Base-by-base conservation (phyloP, 2,329 filamentous ascomycete species). In the Phoma sp. region DNA sequence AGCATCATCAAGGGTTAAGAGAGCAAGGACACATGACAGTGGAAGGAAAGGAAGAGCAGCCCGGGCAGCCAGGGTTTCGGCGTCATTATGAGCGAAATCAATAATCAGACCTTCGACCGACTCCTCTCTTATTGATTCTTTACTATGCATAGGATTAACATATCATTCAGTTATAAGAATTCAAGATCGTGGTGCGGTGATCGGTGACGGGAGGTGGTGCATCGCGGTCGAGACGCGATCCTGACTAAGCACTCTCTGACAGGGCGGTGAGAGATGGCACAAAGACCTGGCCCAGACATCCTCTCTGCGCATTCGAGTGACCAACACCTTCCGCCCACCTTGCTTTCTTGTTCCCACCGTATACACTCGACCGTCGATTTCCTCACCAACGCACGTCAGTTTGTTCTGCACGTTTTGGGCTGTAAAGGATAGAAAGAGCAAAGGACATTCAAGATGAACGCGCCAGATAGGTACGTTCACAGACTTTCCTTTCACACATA, bases 381-480 rank as follows among this genome's bases (percentile, higher is more conserved):
- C 9, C 23, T 25, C 23, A 9, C 23, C 23, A 25, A 25, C 5
- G 23, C 23, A 9, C 23, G 23, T 9, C 23, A 25, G 23, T 25
- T 25, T 25, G n/a, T 40, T 18, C 18, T 7, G 17, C 18, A 39
- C 28, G 4, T 20, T 12, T 34, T 34, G 52, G 30, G 23, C 15
- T 15, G 25, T 26, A 34, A 43, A 50, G 17, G 33, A 33, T 39
- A 42, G 47, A 49, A 47, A 47, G 43, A 52, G 42, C n/a, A 42
- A n/a, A 21, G 18, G n/a, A 43, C 21, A 46, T 12, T 26, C 62
- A 71, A 25, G 3, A 75, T 75, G 72, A 75, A 75, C 69, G 72
- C 72, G 34, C 72, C 72, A 39, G 72, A 75, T 50, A 69, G 72
- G 72, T 74, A 70, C 17, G 71, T 49, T 39, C 9, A 14, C 2